Percentiles rank a stretch among this genome's conserved stretches.
Conservation (phyloP, 1,284 basidiomycete species). For the Flammula alnicola region DNA sequence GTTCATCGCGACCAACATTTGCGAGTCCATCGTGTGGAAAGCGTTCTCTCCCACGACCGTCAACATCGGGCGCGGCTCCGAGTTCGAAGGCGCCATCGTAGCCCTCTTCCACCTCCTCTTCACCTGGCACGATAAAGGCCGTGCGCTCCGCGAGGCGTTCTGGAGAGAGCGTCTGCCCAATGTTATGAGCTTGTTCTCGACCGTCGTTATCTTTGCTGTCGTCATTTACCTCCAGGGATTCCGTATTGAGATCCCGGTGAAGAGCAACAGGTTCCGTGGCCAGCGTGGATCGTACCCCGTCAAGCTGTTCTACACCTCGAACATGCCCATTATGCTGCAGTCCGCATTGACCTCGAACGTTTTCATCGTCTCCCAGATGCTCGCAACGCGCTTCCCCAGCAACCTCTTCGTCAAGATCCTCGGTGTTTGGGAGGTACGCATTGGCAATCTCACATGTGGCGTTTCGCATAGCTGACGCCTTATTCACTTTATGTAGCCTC, state of each 20-base stretch:
- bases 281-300: constrained; percentile 95
- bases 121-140: constrained; percentile 98
- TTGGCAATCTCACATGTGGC: background rate
- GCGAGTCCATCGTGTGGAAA: constrained; percentile 99
- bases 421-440: constrained; percentile 91
- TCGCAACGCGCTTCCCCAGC: constrained; percentile 87
- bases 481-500: constrained; percentile 56
- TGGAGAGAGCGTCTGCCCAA: constrained; percentile 97
- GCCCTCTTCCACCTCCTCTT: constrained; percentile 98
- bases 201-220: constrained; percentile 88
- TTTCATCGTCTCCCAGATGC: constrained; percentile 97
- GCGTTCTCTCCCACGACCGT: constrained; percentile 98
- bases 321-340: constrained; percentile 99
- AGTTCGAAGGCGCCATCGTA: constrained; percentile 97
- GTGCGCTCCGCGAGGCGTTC: constrained; percentile 97
- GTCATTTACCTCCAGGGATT: constrained; percentile 99
- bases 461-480: constrained; percentile 4
- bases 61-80: constrained; percentile 97
- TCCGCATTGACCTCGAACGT: constrained; percentile 93
- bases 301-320: constrained; percentile 98
- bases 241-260: constrained; percentile 98
- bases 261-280: constrained; percentile 95
- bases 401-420: constrained; percentile 92
- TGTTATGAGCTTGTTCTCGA: constrained; percentile 97
- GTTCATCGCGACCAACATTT: constrained; percentile 99